A percentile compares a stretch with the other conserved stretches of the same genome.
Conservation (phyloP, 2,329 filamentous ascomycete species). For the Atkinsonella texensis region DNA sequence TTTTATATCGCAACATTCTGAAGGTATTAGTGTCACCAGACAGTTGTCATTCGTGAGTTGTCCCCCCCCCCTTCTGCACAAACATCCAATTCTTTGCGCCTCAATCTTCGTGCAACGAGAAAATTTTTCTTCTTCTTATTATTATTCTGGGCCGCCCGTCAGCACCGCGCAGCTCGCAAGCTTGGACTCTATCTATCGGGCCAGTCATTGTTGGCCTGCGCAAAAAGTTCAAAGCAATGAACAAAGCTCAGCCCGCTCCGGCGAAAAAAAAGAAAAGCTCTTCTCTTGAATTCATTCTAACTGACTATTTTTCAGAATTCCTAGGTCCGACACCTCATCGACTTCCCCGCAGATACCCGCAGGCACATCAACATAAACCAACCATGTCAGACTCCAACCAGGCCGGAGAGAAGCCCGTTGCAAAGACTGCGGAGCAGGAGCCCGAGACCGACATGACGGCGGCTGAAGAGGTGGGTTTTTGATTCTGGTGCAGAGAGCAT, state of each 20-base stretch:
- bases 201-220: neutral
- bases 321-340: neutral
- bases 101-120: neutral
- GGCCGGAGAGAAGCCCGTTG: slow-evolving; percentile 5
- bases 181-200: neutral
- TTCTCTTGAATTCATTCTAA: neutral
- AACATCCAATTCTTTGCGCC: neutral
- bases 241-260: neutral
- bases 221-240: neutral
- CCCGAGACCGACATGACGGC: slow-evolving; percentile 8
- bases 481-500: neutral
- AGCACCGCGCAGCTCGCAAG: neutral
- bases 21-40: neutral
- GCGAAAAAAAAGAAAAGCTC: neutral
- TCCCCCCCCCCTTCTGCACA: neutral
- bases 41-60: neutral
- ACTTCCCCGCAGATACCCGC: neutral
- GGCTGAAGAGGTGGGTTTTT: slow-evolving; percentile 10
- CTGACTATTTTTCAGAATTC: neutral
- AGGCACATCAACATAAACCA: neutral
- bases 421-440: slow-evolving; percentile 4
- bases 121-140: neutral
- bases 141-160: neutral
- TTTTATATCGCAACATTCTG: neutral
- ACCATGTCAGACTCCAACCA: slow-evolving; percentile 6